Evolutionary conservation across 1,284 basidiomycete species (phyloP), one percentile per base, ranked within the genome.

Genomic region (Ustilago nuda): DNA sequence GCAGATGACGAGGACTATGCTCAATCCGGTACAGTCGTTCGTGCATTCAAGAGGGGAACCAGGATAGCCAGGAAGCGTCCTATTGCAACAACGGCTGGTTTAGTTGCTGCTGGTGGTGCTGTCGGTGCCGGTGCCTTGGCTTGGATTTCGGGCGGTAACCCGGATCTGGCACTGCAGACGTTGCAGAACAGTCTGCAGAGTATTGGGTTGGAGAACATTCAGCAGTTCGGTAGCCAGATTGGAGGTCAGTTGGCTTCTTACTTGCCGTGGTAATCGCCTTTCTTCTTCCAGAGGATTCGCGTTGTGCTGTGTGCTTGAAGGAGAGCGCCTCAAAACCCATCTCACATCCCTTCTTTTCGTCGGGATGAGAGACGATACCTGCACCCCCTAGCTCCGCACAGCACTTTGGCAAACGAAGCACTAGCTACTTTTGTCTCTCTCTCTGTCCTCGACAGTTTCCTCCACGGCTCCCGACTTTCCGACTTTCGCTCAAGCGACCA

Each of bases 91-190:
- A 73, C 81, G 0, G 81, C 82, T 4, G 77, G 84, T 56, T 80
- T 79, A 15, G 60, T 84, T 8, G 77, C 81, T 3, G 79, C 81
- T 33, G 83, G 77, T 1, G 81, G 80, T 36, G 84, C 84, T 6
- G 68, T 82, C 1, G 83, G 82, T 41, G 78, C 78, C 6, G 82
- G 80, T 57, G 80, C 82, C 4, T 65, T 80, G 27, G 82, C 82
- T n/a, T 82, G 72, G 76, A 74, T 82, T 60, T 67, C 82, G n/a
- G 82, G 82, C 33, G 78, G 75, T 36, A 66, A 81, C 63, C 67
- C 76, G 17, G 63, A 77, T 36, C 51, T 74, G 33, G 78, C 80
- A 9, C 56, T 81, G 37, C 78, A 81, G 66, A 76, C 76, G 30
- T 72, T 81, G 36, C 78, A 80, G 72, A 64, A 65, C 46, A 82